Evolutionary conservation across 192 early-diverging fungal species (phyloP).

Genomic region (Rhizophagus clarus): DNA sequence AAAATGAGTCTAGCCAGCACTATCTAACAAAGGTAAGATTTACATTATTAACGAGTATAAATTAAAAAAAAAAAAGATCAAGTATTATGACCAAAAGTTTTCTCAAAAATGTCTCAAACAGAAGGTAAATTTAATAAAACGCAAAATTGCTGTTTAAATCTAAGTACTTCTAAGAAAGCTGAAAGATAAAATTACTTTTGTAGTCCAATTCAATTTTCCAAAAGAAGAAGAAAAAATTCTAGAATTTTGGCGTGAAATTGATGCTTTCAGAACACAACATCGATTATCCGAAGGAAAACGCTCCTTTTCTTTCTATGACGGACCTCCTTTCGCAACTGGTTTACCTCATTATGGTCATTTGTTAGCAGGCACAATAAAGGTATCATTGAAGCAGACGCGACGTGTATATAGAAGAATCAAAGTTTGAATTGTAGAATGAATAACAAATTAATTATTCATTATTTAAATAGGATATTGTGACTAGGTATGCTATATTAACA

Average conservation of each 20-base stretch:
- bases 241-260: constrained; percentile 95
- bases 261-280: constrained; percentile 79
- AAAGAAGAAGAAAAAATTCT: constrained; percentile 93
- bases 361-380: constrained; percentile 98
- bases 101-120: too few species aligned
- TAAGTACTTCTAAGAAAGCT: too few species aligned
- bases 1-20: too few species aligned
- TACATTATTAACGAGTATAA: too few species aligned
- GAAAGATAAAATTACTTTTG: neutral
- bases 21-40: too few species aligned
- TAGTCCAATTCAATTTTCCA: constrained; percentile 78
- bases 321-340: constrained; percentile 98
- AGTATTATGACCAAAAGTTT: too few species aligned
- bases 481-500: constrained; percentile 91
- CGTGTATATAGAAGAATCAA: neutral
- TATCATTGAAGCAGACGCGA: constrained; percentile 31
- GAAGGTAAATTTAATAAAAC: too few species aligned
- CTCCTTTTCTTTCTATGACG: constrained; percentile 95
- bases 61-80: too few species aligned
- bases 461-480: constrained; percentile 83
- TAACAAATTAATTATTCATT: neutral
- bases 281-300: constrained; percentile 11
- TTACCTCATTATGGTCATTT: constrained; percentile 98
- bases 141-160: too few species aligned
- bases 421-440: neutral